Evolutionary conservation across 2,329 filamentous ascomycete genomes (phyloP), one percentile per base, ranked within the genome.

Genomic region (Xylariaceae sp.): DNA sequence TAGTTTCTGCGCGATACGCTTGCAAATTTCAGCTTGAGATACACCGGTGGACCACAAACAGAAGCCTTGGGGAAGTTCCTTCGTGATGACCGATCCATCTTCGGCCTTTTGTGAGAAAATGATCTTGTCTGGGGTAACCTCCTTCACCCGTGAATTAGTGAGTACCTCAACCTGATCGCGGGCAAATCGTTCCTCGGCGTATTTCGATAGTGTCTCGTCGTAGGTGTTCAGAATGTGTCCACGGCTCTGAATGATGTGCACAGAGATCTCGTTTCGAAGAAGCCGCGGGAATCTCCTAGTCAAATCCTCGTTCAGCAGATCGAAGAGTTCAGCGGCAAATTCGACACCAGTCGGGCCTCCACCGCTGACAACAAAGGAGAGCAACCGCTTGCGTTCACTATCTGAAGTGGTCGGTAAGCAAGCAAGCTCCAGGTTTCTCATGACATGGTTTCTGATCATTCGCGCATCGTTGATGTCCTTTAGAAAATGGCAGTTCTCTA

Each of bases 31-130:
- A 4, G 88, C 87, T 61, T 95, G 93, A 0, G 90, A 74, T 32
- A 98, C 91, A 47, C 93, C 93, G 1, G 93, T 98, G 0, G 93
- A 97, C 93, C 93, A 98, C 12, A 98, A 74, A 56, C 93, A 97
- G 69, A 98, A 95, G 19, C 89, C 93, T 73, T 89, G 90, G 0
- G 93, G 91, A 0, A 98, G 79, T 57, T 98, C 93, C 63, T 98
- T 98, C 18, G 82, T 85, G n/a, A 95, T 55, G 0, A 83, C 65
- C 22, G 81, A 78, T 33, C 89, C 89, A 40, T 89, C 72, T 3
- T 86, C 78, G 37, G 74, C 73, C 58, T 87, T 85, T 63, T 98
- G 90, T 0, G 85, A 86, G 67, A 95, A 98, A 18, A 95, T 66
- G 45, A 98, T 95, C 57, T 80, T 86, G 63, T 97, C 89, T 0